Base-by-base conservation (phyloP, 2,329 filamentous ascomycete genomes). In the Aspergillus tanneri region DNA sequence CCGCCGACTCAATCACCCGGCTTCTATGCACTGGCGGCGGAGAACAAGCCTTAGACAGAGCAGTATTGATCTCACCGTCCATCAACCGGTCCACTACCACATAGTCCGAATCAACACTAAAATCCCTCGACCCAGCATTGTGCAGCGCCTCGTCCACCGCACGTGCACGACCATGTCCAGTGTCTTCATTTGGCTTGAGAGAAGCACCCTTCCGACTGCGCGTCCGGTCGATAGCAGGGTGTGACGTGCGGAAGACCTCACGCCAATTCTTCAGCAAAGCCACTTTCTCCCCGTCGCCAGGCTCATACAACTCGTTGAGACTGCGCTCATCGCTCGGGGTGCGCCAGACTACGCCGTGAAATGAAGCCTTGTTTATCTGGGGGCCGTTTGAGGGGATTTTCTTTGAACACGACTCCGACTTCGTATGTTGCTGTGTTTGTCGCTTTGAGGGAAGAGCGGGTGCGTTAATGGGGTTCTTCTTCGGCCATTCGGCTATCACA, bases 201-300 rank as follows among this genome's bases (percentile, higher is more conserved):
- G 24, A 14, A 14, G 23, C 21, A 4, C 21, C 41, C 52, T 59
- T 46, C 21, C 51, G 44, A 25, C 55, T 56, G 22, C 59, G 56
- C 42, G 59, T 19, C 0, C 56, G 48, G 5, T 62, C 62, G 38
- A 62, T 59, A 14, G 58, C 57, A 5, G 65, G 67, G 43, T 70
- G 61, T 0, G 65, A 60, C 11, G 63, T 55, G 32, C 68, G 66
- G 52, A 76, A 75, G 2, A 73, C 55, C 47, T 75, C 70, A 16
- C 72, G 65, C 72, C 74, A 76, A 54, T 76, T 71, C 52, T 72
- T 69, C 39, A 76, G 60, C 14, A 77, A 51, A 2, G 74, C 65
- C 0, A 77, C 72, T 43, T 69, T 69, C 18, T 72, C 67, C 3
- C 69, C 69, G 3, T 68, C 58, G 3, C 72, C 72, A 0, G 68